These are phyloP conservation scores for Solanum virginianum DNA, from an alignment of 257 asterid species.

Conservation along the genomic window DNA sequence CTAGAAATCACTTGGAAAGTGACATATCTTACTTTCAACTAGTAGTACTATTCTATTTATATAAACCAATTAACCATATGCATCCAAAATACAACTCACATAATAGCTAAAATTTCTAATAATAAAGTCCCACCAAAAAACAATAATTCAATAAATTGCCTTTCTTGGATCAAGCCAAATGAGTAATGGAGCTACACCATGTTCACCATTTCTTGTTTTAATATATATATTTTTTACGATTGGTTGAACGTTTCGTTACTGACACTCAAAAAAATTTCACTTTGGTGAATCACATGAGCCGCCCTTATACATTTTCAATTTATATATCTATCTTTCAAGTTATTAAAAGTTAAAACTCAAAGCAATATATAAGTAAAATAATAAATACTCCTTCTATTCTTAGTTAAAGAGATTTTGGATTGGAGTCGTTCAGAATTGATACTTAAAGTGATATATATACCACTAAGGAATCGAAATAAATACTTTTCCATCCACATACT, in stretches of 20 bases:
- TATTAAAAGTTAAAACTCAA: not conserved
- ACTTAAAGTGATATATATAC: not conserved
- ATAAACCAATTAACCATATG: not conserved
- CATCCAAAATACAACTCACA: not conserved
- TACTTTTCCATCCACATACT: not conserved
- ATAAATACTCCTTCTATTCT: not conserved
- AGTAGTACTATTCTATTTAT: not conserved
- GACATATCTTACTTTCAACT: not conserved
- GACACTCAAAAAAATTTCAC: not conserved
- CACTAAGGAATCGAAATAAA: not conserved
- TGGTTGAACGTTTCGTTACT: not conserved
- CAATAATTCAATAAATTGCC: not conserved
- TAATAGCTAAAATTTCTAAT: not conserved
- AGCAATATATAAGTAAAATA: not conserved
- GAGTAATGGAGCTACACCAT: not conserved
- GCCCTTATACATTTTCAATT: not conserved
- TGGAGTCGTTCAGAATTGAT: not conserved
- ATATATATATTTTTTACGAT: not conserved
- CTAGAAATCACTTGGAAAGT: not conserved
- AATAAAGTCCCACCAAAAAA: not conserved
- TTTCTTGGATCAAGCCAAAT: not conserved
- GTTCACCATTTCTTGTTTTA: not conserved
- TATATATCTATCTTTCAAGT: not conserved
- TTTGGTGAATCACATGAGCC: not conserved
- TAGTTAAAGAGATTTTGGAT: no score